Percentiles rank a stretch among this genome's conserved stretches.
Evolutionary conservation across 768 basidiomycete species (phyloP).

Genomic region (Russula griseocarnosa): DNA sequence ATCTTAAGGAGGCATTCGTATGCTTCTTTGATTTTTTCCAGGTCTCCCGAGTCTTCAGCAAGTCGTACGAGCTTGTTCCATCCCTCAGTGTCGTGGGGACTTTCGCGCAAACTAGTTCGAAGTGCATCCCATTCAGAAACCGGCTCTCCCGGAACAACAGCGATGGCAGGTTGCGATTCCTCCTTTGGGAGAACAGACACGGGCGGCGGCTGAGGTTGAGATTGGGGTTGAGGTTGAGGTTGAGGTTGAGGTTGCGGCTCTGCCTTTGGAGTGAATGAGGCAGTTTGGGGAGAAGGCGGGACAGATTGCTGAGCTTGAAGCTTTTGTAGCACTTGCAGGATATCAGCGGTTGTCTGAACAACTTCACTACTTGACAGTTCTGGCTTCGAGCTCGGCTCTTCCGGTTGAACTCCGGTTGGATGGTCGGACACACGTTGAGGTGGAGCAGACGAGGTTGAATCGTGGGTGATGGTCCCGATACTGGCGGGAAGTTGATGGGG

Average conservation of each 20-base stretch:
- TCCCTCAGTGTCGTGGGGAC: slow-evolving; percentile 69
- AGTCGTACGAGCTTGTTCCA: slow-evolving; percentile 76
- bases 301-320: slow-evolving; percentile 25
- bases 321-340: slow-evolving; percentile 25
- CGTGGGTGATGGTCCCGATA: slow-evolving; percentile 12
- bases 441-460: slow-evolving; percentile 14
- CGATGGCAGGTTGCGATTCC: slow-evolving; percentile 28
- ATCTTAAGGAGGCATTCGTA: slow-evolving; percentile 80
- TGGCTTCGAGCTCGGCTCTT: slow-evolving; percentile 19
- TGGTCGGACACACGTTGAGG: slow-evolving; percentile 22
- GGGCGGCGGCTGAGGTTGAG: background rate
- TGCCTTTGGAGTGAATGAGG: slow-evolving; percentile 14
- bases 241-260: slow-evolving; percentile 6
- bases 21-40: slow-evolving; percentile 72
- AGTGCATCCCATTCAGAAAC: slow-evolving; percentile 66
- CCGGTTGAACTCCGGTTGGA: slow-evolving; percentile 8
- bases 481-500: slow-evolving; percentile 18
- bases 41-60: slow-evolving; percentile 72
- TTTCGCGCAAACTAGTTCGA: slow-evolving; percentile 57
- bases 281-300: slow-evolving; percentile 16
- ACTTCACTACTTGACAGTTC: slow-evolving; percentile 21
- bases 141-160: slow-evolving; percentile 31
- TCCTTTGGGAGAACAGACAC: slow-evolving; percentile 18
- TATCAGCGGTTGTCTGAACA: slow-evolving; percentile 23
- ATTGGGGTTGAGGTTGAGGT: background rate